Percentiles rank a stretch among this genome's conserved stretches.
Evolutionary conservation across 176 grass and related monocot genomes (phyloP).

Genomic region (Puya raimondii): DNA sequence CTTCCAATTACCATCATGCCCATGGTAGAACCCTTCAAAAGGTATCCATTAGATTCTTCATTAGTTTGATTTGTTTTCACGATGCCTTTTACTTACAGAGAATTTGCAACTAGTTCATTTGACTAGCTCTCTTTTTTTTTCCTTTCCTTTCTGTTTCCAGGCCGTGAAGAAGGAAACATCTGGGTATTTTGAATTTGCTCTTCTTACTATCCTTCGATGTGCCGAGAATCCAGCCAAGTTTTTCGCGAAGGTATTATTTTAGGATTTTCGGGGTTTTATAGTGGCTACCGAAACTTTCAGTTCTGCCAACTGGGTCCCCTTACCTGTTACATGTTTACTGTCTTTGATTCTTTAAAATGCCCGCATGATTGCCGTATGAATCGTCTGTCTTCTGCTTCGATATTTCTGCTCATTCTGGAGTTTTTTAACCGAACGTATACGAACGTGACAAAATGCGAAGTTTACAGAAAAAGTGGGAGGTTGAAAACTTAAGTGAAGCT

Average conservation of each 20-base stretch:
- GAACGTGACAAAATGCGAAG: no score
- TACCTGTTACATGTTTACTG: no score
- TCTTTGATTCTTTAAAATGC: no score
- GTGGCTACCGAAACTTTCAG: neutral
- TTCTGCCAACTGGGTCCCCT: neutral
- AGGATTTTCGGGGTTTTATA: no score
- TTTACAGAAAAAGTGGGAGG: no score
- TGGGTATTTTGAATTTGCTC: constrained; percentile 82
- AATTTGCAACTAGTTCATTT: constrained; percentile 10
- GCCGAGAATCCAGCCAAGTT: constrained; percentile 87
- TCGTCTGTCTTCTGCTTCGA: no score
- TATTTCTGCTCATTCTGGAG: no score
- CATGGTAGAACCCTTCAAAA: constrained; percentile 68
- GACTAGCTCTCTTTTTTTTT: neutral
- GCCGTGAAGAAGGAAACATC: constrained; percentile 93
- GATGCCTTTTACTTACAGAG: constrained; percentile 7
- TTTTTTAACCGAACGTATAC: no score
- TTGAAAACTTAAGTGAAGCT: no score
- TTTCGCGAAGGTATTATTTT: constrained; percentile 81
- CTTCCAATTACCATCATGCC: constrained; percentile 75
- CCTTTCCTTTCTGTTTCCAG: constrained; percentile 20
- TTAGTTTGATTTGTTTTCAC: constrained; percentile 7
- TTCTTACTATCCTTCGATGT: constrained; percentile 80
- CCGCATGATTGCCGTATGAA: no score
- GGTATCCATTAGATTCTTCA: constrained; percentile 31